A percentile compares a stretch with the other conserved stretches of the same genome.
Conservation (phyloP, 371 early-diverging fungal genomes). For the Apophysomyces sp. region DNA sequence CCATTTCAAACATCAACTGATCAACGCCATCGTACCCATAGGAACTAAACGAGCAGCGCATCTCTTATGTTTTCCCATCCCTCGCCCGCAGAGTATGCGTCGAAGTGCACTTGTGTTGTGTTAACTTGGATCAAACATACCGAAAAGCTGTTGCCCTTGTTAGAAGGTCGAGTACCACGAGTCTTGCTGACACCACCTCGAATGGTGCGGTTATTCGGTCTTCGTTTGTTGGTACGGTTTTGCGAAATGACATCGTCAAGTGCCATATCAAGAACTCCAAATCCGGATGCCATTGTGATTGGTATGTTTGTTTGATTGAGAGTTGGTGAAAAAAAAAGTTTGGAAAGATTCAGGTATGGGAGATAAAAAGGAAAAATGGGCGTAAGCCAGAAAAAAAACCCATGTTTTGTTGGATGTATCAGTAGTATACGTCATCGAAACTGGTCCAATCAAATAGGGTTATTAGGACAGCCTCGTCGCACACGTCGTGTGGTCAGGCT, state of each 20-base stretch:
- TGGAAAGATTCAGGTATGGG: not conserved
- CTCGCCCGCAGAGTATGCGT: conserved; percentile 8
- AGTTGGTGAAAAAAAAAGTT: not conserved
- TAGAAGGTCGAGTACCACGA: conserved; percentile 12
- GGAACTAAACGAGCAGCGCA: conserved; percentile 1
- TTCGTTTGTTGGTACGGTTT: conserved; percentile 18
- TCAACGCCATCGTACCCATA: conserved; percentile 3
- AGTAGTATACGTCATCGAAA: conserved; percentile 38
- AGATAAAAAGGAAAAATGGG: conserved; percentile 25
- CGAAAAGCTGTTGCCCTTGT: conserved; percentile 20
- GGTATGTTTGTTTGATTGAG: conserved; percentile 1
- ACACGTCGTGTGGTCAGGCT: too few relatives aligned
- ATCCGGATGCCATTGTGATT: conserved; percentile 18
- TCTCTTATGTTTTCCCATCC: conserved; percentile 3
- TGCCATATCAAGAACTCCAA: conserved; percentile 50
- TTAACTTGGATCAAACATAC: conserved; percentile 15
- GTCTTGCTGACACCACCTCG: conserved; percentile 20
- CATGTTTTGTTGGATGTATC: too few relatives aligned
- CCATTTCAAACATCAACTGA: conserved; percentile 1
- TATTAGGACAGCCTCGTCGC: too few relatives aligned
- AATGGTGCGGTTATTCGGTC: conserved; percentile 2
- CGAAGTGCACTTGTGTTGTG: conserved; percentile 1
- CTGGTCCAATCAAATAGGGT: conserved; percentile 41
- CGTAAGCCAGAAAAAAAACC: conserved; percentile 40
- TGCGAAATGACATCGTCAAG: conserved; percentile 53